Percentiles rank a stretch among this genome's conserved stretches.
phyloP scores from a whole-genome alignment of 2,329 filamentous ascomycete species.

The Fusarium coicis region DNA sequence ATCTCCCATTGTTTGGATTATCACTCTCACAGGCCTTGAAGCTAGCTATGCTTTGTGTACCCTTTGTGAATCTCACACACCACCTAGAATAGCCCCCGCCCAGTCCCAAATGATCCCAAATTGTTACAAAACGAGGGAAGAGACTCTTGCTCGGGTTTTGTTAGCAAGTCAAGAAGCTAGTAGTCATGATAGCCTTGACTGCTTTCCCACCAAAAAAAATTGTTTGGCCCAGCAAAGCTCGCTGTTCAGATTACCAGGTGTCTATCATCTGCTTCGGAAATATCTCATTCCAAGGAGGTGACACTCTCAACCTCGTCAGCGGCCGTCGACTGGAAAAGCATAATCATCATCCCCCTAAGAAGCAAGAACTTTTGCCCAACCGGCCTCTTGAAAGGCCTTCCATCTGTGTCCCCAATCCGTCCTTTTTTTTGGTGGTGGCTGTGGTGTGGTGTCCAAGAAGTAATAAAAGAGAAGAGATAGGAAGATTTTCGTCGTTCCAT shows the following conservation, averaged over 20 bases:
- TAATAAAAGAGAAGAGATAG: conserved; percentile 20
- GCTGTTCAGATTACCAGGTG: conserved; percentile 15
- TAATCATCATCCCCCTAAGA: conserved; percentile 29
- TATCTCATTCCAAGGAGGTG: conserved; percentile 40
- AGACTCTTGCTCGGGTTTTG: conserved; percentile 31
- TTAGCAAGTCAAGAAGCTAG: conserved; percentile 27
- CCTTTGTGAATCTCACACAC: conserved; percentile 21
- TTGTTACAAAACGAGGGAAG: conserved; percentile 38
- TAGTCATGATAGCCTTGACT: conserved; percentile 30
- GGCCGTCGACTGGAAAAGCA: conserved; percentile 35
- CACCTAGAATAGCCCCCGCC: conserved; percentile 24
- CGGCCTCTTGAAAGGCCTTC: conserved; percentile 13
- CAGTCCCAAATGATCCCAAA: conserved; percentile 31
- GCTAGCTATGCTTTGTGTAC: conserved; percentile 21
- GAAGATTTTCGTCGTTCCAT: conserved; percentile 25
- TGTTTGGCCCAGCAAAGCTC: conserved; percentile 37
- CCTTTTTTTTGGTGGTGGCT: conserved; percentile 37
- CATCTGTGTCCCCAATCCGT: conserved; percentile 23
- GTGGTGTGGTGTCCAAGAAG: conserved; percentile 29
- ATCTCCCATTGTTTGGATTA: conserved; percentile 28
- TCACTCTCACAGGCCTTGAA: conserved; percentile 20
- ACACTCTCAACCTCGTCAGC: conserved; percentile 31
- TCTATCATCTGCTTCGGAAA: conserved; percentile 34
- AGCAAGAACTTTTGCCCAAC: conserved; percentile 41
- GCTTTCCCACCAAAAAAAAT: conserved; percentile 34